phyloP scores from a whole-genome alignment of 78 protist species.

The Dictyostelium purpureum region DNA sequence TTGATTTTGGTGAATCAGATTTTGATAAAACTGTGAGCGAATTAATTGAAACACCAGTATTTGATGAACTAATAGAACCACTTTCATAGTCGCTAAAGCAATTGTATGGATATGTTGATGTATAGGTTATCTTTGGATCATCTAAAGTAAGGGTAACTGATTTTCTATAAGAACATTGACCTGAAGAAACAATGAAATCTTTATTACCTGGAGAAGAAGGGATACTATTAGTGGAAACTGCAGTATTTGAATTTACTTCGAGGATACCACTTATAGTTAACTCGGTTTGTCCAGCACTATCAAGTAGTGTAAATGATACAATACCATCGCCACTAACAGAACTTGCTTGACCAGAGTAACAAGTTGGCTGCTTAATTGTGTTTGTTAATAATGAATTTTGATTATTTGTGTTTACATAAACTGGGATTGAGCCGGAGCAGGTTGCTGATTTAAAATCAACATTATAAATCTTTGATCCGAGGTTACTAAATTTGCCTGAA shows the following conservation, averaged over 20 bases:
- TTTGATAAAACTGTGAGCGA: neutral
- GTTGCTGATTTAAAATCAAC: neutral
- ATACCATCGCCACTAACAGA: constrained; percentile 6
- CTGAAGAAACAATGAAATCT: neutral
- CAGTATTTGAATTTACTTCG: neutral
- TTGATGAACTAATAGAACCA: neutral
- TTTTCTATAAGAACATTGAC: neutral
- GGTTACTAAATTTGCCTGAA: neutral
- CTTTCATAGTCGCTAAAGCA: neutral
- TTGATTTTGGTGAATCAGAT: neutral
- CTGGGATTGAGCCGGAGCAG: neutral
- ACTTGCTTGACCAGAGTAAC: neutral
- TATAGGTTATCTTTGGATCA: neutral
- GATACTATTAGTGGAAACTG: neutral
- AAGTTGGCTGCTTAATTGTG: neutral
- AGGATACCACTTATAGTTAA: neutral
- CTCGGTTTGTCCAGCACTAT: neutral
- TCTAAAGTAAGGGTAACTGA: neutral
- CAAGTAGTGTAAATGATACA: neutral
- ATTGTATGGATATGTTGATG: neutral
- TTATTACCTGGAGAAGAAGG: constrained; percentile 2
- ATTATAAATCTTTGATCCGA: neutral
- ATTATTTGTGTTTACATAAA: no score
- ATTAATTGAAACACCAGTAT: neutral
- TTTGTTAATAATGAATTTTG: no score